Evolutionary conservation across 176 grass and related monocot genomes (phyloP).

Genomic region (Ananas comosus): DNA sequence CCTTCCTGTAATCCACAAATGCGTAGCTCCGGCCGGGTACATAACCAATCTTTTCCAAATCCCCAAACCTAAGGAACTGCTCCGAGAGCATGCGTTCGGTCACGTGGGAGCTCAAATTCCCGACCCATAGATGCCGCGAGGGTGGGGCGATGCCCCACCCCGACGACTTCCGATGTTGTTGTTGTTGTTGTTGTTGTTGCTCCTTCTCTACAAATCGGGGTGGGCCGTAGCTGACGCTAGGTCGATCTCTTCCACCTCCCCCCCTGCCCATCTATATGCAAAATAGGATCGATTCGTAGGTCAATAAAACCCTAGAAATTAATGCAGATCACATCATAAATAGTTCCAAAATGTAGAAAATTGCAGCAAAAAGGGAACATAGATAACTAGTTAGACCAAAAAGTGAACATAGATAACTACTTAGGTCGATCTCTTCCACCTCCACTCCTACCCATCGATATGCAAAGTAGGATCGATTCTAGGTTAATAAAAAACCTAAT

Average conservation of each 20-base stretch:
- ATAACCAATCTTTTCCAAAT: slow-evolving; percentile 44
- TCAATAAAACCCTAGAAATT: not conserved
- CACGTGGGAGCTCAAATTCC: slow-evolving; percentile 44
- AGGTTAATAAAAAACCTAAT: too few species aligned
- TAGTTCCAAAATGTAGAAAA: not conserved
- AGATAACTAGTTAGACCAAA: too few species aligned
- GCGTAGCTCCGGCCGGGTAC: slow-evolving; percentile 58
- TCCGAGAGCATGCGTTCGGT: slow-evolving; percentile 41
- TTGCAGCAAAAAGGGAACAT: too few species aligned
- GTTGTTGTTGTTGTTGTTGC: not conserved
- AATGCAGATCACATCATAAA: not conserved
- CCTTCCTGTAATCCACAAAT: slow-evolving; percentile 62
- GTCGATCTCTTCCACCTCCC: slow-evolving; percentile 14
- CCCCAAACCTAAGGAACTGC: slow-evolving; percentile 58
- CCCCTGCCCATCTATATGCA: slow-evolving; percentile 20
- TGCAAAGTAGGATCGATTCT: too few species aligned
- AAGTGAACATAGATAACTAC: too few species aligned
- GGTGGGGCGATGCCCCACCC: slow-evolving; percentile 65
- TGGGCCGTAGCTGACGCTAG: not conserved
- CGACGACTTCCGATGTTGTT: slow-evolving; percentile 21
- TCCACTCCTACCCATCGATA: too few species aligned
- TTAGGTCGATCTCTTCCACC: too few species aligned
- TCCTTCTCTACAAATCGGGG: slow-evolving; percentile 23
- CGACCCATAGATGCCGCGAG: slow-evolving; percentile 84
- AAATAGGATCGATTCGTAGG: not conserved